These are phyloP conservation scores for Colletotrichum abscissum DNA, from an alignment of 2,329 filamentous ascomycete species.

Conservation along the genomic window DNA sequence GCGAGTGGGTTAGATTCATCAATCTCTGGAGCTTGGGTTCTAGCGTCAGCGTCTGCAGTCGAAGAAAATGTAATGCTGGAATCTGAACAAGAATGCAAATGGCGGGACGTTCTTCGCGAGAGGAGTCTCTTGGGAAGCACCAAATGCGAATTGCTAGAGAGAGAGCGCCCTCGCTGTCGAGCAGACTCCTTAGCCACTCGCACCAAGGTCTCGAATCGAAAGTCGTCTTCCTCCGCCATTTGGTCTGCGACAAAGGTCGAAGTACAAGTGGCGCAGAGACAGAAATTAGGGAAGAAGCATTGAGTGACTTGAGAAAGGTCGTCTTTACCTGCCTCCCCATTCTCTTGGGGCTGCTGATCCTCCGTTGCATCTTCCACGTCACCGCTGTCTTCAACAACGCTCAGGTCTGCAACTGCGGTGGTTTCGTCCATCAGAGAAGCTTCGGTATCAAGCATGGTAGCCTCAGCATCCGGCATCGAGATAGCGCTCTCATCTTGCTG, in stretches of 20 bases:
- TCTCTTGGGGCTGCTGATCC: neutral
- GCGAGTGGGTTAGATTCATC: constrained; percentile 41
- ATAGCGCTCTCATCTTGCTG: constrained; percentile 8
- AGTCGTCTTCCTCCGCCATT: constrained; percentile 25
- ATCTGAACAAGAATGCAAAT: constrained; percentile 35
- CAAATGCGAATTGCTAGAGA: neutral
- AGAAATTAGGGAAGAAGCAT: constrained; percentile 30
- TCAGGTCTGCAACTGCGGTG: constrained; percentile 3
- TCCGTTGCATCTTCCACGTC: neutral
- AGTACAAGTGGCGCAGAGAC: constrained; percentile 25
- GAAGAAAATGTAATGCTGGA: constrained; percentile 36
- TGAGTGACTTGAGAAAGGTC: constrained; percentile 2
- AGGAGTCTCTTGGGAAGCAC: neutral
- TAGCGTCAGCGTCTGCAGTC: constrained; percentile 40
- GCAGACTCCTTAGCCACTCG: constrained; percentile 7
- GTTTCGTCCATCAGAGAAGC: constrained; percentile 11
- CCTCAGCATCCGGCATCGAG: constrained; percentile 14
- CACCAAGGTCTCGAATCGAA: constrained; percentile 15
- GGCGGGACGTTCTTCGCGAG: neutral
- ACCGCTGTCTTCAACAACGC: neutral
- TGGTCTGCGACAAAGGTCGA: constrained; percentile 11
- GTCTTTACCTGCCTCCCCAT: constrained; percentile 32
- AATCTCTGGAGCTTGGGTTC: constrained; percentile 38
- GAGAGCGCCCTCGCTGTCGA: neutral
- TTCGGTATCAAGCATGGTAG: constrained; percentile 25